Conservation (phyloP, 345 rosid species). For the Heritiera fomes region DNA sequence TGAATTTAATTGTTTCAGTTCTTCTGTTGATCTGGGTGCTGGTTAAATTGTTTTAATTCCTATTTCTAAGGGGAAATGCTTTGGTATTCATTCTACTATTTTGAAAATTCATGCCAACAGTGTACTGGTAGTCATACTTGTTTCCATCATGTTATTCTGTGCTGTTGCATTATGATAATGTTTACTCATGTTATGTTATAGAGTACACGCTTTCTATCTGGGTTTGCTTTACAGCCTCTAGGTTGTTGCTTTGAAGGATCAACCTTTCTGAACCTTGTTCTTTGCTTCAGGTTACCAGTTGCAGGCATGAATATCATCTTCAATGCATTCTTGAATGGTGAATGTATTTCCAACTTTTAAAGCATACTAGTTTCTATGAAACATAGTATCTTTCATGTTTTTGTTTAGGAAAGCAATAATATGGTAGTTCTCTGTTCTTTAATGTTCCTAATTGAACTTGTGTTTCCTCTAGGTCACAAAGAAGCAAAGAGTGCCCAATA, state of each 20-base stretch:
- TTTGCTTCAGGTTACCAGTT: slow-evolving; percentile 67
- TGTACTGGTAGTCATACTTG: background rate
- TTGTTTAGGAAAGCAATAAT: background rate
- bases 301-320: slow-evolving; percentile 95
- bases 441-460: slow-evolving; percentile 17
- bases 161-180: background rate
- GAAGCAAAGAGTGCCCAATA: slow-evolving; percentile 95
- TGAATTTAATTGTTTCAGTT: background rate
- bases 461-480: slow-evolving; percentile 67
- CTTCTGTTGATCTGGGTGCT: background rate
- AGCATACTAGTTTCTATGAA: background rate
- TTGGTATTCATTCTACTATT: background rate
- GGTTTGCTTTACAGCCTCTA: background rate
- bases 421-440: background rate
- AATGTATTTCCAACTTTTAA: background rate
- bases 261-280: slow-evolving; percentile 10
- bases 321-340: slow-evolving; percentile 97
- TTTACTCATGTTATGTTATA: background rate
- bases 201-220: background rate
- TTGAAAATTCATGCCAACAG: background rate
- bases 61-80: background rate
- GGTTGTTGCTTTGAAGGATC: background rate
- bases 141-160: background rate
- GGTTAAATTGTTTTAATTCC: background rate
- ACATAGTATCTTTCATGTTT: background rate